Evolutionary conservation across 495 filamentous ascomycete species (phyloP).

Genomic region (Letharia lupina): DNA sequence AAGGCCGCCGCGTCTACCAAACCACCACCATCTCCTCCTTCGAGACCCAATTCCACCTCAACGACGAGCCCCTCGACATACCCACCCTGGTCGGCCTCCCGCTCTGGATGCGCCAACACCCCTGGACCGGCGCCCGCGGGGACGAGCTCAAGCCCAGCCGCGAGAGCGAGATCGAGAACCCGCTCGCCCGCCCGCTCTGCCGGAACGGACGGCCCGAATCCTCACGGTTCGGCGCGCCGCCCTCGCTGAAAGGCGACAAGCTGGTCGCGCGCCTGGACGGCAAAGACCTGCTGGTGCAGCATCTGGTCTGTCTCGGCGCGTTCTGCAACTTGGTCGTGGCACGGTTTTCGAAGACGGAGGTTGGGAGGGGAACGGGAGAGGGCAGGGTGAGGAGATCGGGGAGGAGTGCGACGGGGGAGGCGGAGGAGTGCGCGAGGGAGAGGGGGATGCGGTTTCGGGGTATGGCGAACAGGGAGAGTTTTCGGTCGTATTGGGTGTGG

Average conservation of each 20-base stretch:
- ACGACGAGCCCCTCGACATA: background rate
- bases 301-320: slow-evolving; percentile 3
- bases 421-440: background rate
- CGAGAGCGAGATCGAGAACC: background rate
- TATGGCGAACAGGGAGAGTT: background rate
- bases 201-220: background rate
- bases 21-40: background rate
- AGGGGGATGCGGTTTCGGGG: background rate
- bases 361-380: background rate
- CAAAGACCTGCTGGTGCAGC: background rate
- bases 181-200: background rate
- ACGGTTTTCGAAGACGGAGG: background rate
- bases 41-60: background rate
- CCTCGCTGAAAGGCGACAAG: background rate
- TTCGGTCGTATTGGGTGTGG: background rate
- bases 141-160: background rate
- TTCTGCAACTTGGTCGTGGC: slow-evolving; percentile 1
- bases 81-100: slow-evolving; percentile 4
- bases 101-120: slow-evolving; percentile 3
- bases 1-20: background rate
- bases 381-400: background rate
- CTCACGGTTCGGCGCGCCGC: too few species aligned
- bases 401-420: background rate
- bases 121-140: background rate
- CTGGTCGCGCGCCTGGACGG: background rate